A percentile compares a stretch with the other conserved stretches of the same genome.
Evolutionary conservation across 345 rosid genomes (phyloP).

Genomic region (Linum trigynum): DNA sequence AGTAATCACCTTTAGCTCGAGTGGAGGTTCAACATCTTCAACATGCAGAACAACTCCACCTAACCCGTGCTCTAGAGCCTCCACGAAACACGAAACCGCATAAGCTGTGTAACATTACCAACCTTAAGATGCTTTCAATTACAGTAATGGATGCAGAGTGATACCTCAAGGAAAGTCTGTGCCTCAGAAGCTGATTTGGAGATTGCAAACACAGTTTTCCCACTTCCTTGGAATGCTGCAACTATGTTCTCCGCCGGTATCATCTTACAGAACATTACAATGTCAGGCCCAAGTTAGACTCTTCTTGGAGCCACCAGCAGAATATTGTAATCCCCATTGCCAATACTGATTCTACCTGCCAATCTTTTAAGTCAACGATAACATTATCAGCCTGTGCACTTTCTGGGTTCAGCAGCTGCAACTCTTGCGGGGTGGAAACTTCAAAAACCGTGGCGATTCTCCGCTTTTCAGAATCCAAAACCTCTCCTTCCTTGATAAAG

Average conservation of each 20-base stretch:
- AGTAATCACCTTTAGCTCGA: slow-evolving; percentile 53
- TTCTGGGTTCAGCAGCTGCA: slow-evolving; percentile 46
- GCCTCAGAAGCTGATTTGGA: slow-evolving; percentile 58
- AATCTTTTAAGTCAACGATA: slow-evolving; percentile 54
- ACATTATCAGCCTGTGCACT: slow-evolving; percentile 33
- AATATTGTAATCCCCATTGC: too few relatives aligned
- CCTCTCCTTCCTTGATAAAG: slow-evolving; percentile 38
- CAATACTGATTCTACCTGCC: slow-evolving; percentile 47
- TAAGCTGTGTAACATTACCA: not conserved
- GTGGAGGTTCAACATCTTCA: slow-evolving; percentile 48
- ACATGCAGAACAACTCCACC: slow-evolving; percentile 66
- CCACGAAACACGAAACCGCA: not conserved
- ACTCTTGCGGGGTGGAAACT: slow-evolving; percentile 54
- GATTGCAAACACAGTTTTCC: slow-evolving; percentile 59
- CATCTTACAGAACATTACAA: slow-evolving; percentile 31
- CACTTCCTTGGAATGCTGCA: slow-evolving; percentile 72
- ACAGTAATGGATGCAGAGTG: slow-evolving; percentile 2
- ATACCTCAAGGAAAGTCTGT: slow-evolving; percentile 63
- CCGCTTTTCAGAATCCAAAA: slow-evolving; percentile 33
- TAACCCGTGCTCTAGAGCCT: slow-evolving; percentile 84
- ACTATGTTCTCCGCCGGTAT: slow-evolving; percentile 86
- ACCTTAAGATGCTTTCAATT: not conserved
- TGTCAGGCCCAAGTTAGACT: not conserved
- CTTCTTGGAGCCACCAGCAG: not conserved
- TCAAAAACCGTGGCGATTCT: slow-evolving; percentile 43